Conservation (phyloP, 352 stramenopile species). For the Phytophthora rubi region DNA sequence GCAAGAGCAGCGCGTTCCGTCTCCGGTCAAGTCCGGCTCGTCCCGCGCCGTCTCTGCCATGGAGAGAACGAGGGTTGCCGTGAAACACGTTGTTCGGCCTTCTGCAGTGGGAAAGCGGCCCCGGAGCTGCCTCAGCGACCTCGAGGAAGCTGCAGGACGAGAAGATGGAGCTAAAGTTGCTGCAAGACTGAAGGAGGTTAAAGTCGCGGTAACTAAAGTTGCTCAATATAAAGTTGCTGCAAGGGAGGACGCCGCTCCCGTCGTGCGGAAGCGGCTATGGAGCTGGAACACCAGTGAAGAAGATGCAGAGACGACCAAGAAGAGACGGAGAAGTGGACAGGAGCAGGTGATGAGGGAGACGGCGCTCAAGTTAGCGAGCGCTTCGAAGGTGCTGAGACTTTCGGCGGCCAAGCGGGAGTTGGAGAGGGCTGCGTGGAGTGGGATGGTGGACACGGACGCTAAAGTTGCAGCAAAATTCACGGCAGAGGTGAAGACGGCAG, state of each 20-base stretch:
- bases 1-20: neutral
- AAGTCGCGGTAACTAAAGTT: neutral
- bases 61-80: slow-evolving; percentile 2
- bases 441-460: neutral
- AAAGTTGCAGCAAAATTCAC: slow-evolving; percentile 3
- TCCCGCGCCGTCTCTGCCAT: slow-evolving; percentile 3
- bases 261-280: neutral
- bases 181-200: neutral
- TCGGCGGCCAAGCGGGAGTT: neutral
- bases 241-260: neutral
- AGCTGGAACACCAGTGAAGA: neutral
- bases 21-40: neutral
- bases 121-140: slow-evolving; percentile 1
- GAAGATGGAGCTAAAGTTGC: slow-evolving; percentile 11
- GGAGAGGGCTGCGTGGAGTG: slow-evolving; percentile 9
- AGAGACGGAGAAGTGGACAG: neutral
- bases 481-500: neutral
- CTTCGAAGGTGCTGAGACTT: neutral
- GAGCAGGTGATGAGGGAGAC: slow-evolving; percentile 2
- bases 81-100: slow-evolving; percentile 18
- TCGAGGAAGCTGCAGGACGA: neutral
- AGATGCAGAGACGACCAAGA: neutral
- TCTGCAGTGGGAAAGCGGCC: slow-evolving; percentile 2
- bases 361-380: slow-evolving; percentile 3
- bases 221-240: neutral